Conservation (phyloP, 2,329 filamentous ascomycete species). For the Lachnellula occidentalis region DNA sequence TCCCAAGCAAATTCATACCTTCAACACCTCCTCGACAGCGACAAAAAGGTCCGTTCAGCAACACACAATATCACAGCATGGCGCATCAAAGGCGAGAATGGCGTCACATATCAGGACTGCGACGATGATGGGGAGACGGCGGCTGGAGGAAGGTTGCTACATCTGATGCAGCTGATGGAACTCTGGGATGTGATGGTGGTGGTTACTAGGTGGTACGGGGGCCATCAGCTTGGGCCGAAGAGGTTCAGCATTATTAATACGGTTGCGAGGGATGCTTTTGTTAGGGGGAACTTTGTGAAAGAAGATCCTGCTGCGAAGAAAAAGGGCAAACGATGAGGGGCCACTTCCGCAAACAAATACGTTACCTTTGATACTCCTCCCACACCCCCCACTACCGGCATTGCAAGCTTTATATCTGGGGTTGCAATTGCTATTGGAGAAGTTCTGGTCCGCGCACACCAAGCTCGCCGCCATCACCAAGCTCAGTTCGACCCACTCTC, state of each 20-base stretch:
- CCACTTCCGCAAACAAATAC: no score
- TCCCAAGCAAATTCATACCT: constrained; percentile 67
- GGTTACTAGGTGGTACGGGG: constrained; percentile 93
- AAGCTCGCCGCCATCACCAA: no score
- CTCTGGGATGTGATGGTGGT: constrained; percentile 90
- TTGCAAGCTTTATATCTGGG: background rate
- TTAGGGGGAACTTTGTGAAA: constrained; percentile 66
- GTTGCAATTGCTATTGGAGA: no score
- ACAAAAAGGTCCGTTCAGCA: constrained; percentile 79
- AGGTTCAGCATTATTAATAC: constrained; percentile 87
- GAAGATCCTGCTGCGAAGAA: constrained; percentile 44
- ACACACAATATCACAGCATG: constrained; percentile 96
- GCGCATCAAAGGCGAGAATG: constrained; percentile 61
- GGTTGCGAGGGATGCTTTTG: constrained; percentile 76
- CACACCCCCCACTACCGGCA: no score
- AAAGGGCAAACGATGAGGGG: constrained; percentile 25
- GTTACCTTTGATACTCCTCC: no score
- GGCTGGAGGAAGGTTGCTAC: constrained; percentile 76
- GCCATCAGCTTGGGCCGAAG: constrained; percentile 80
- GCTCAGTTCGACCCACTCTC: no score
- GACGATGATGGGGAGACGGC: constrained; percentile 96
- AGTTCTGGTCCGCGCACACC: no score
- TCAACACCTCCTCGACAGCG: constrained; percentile 69
- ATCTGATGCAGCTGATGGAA: constrained; percentile 92
- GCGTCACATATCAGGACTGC: constrained; percentile 72